Base-by-base conservation (phyloP, 129 eudicot species). In the Helianthus tuberosus region DNA sequence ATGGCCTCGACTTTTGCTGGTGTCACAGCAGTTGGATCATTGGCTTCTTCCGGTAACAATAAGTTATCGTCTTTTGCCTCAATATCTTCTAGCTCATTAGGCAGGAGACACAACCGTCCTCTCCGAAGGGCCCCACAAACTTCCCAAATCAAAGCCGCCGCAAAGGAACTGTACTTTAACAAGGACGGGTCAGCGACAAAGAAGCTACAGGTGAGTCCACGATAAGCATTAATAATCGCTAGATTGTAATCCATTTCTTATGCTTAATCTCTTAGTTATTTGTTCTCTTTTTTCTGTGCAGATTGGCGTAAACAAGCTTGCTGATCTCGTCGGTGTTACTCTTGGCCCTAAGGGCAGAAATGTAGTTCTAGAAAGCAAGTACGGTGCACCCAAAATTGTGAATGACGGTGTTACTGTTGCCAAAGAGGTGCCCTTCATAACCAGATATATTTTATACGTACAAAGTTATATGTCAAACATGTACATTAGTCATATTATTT, bases 401-500 rank as follows among this genome's bases (percentile, higher is more conserved):
- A 93, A 93, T 50, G 98, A 93, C 71, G 98, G 98, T 32, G 98
- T 93, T 12, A 93, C 97, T 5, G 97, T 90, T 12, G 97, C 98
- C 29, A 88, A 79, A 81, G 97, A 93, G 97, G 98, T 93, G 43
- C 14, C 13, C 15, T 49, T 49, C 23, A 57, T 67, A 23, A 17
- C 50, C 1, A 16, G 4, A 44, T 2, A 13, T 3, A 9, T n/a
- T 3, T 38, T 38, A 16, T 14, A 32, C 36, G 36, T 32, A 3
- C 36, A 32, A 2, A 43, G 10, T 43, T 43, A 7, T 6, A 9
- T 43, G 47, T 43, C 47, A 43, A 43, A 43, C 11, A 43, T 43
- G 47, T 43, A 43, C 47, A 43, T 43, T 7, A 43, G 47, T 43
- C 47, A 43, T 20, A 7, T 36, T 11, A 44, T 46, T 65, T 23